A percentile compares a stretch with the other conserved stretches of the same genome.
These are phyloP conservation scores for Sphaerostilbella broomeana DNA, from an alignment of 2,329 filamentous ascomycete species.

Conservation along the genomic window DNA sequence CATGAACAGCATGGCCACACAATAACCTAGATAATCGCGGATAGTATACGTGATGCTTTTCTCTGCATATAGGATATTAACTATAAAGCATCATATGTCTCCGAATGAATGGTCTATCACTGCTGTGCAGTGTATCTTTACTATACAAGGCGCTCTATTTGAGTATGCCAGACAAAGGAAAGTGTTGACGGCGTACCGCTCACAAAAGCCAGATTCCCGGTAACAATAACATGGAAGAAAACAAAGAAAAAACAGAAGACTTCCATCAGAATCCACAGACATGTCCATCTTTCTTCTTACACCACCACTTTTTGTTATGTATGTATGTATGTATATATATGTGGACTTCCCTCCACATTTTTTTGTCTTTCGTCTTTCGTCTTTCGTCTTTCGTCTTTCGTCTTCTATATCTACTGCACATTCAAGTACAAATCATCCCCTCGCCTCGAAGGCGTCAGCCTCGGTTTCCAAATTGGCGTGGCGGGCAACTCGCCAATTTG, in stretches of 20 bases:
- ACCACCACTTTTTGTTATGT: not conserved
- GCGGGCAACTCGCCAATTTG: slow-evolving; percentile 12
- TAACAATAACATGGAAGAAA: too few relatives aligned
- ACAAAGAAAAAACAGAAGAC: not conserved
- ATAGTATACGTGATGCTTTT: slow-evolving; percentile 17
- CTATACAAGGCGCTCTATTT: slow-evolving; percentile 3
- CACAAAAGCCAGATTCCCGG: too few relatives aligned
- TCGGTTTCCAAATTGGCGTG: slow-evolving; percentile 39
- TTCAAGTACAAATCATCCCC: slow-evolving; percentile 59
- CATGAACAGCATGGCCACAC: not conserved
- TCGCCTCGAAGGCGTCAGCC: slow-evolving; percentile 58
- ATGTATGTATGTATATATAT: too few relatives aligned
- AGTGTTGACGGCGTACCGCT: slow-evolving; percentile 1
- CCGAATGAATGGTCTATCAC: slow-evolving; percentile 1
- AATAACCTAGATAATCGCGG: slow-evolving; percentile 17
- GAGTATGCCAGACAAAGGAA: slow-evolving; percentile 4
- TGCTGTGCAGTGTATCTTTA: slow-evolving; percentile 1
- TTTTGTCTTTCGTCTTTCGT: not conserved
- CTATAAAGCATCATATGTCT: not conserved
- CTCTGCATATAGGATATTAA: not conserved
- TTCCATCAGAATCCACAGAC: not conserved
- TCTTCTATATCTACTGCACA: slow-evolving; percentile 34
- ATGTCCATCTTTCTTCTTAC: not conserved
- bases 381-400: not conserved
- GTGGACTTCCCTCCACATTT: too few relatives aligned